Evolutionary conservation across 495 filamentous ascomycete genomes (phyloP).

Genomic region (Neurospora sp.): DNA sequence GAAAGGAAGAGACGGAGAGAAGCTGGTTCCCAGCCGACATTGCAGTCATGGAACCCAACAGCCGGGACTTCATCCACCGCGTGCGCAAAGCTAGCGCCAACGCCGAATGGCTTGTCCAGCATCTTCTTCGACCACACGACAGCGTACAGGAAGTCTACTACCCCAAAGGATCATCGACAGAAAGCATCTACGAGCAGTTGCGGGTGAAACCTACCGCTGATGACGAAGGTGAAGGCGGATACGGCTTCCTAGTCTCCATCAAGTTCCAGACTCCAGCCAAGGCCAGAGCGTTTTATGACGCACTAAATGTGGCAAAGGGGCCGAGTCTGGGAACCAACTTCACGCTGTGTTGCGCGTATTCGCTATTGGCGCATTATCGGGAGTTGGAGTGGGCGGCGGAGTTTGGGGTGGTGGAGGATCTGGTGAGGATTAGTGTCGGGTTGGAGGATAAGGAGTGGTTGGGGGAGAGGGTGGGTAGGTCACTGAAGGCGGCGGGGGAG

Average conservation of each 20-base stretch:
- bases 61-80: constrained; percentile 9
- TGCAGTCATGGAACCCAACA: constrained; percentile 14
- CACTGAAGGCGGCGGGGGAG: constrained; percentile 4
- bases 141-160: constrained; percentile 16
- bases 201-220: neutral
- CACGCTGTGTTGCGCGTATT: constrained; percentile 20
- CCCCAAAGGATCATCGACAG: constrained; percentile 7
- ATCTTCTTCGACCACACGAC: neutral
- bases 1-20: neutral
- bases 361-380: constrained; percentile 15
- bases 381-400: constrained; percentile 17
- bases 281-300: constrained; percentile 17
- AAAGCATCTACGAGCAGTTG: constrained; percentile 8
- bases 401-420: constrained; percentile 18
- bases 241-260: constrained; percentile 18
- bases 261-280: neutral
- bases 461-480: constrained; percentile 5
- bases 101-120: constrained; percentile 1
- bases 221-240: neutral
- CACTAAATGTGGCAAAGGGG: constrained; percentile 17
- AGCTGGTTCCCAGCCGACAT: constrained; percentile 15
- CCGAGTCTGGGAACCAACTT: constrained; percentile 23
- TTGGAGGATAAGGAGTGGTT: constrained; percentile 18
- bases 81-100: constrained; percentile 5
- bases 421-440: constrained; percentile 23